These are phyloP conservation scores for Naegleria gruberi DNA, from an alignment of 208 protist genomes.

Conservation along the genomic window DNA sequence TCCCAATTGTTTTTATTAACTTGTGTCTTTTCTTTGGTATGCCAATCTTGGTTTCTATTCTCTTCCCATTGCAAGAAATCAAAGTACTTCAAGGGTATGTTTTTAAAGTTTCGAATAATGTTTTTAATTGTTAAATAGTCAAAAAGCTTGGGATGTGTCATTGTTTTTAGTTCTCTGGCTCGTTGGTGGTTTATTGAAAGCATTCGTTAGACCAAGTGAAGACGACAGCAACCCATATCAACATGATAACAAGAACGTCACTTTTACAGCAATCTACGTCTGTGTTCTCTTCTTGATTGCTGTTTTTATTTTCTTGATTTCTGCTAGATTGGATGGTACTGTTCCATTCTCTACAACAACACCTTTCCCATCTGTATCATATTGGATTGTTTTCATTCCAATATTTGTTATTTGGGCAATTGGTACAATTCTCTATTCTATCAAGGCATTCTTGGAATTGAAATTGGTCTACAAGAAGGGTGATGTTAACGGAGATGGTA, in stretches of 20 bases:
- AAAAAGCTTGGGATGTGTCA: not conserved
- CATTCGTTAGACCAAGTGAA: constrained; percentile 4
- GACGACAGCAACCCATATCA: not conserved
- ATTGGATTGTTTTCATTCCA: constrained; percentile 14
- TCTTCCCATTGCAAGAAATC: not conserved
- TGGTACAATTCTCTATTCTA: not conserved
- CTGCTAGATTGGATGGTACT: not conserved
- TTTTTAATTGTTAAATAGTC: not conserved
- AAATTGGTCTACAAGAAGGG: not conserved
- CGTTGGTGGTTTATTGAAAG: not conserved
- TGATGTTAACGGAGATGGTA: constrained; percentile 11
- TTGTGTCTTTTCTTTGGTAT: constrained; percentile 6
- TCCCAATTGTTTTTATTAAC: not conserved
- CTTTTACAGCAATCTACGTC: not conserved
- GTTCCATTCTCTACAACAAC: not conserved
- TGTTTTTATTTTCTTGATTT: constrained; percentile 5
- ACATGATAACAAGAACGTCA: not conserved
- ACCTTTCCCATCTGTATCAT: not conserved
- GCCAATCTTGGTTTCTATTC: not conserved
- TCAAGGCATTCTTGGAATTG: not conserved
- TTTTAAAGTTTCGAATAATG: too few relatives aligned
- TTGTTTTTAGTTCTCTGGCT: not conserved
- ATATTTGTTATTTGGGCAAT: not conserved
- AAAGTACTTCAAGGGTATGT: not conserved
- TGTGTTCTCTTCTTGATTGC: not conserved